Evolutionary conservation across 306 rosid genomes (phyloP).

Genomic region (Sicyos edulis): DNA sequence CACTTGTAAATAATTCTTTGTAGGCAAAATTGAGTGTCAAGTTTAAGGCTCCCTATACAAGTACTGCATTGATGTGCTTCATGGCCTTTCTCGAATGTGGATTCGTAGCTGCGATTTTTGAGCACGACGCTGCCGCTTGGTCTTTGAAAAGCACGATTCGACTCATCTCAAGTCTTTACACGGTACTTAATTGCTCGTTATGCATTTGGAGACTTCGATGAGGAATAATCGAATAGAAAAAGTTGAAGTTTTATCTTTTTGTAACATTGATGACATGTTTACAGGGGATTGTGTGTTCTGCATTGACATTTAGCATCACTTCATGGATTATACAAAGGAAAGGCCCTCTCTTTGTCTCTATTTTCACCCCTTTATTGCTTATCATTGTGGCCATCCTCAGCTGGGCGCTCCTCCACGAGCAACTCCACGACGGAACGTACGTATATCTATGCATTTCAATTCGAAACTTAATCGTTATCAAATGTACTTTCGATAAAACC

Average conservation of each 20-base stretch:
- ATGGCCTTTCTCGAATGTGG: slow-evolving; percentile 61
- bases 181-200: slow-evolving; percentile 29
- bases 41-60: slow-evolving; percentile 75
- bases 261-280: neutral
- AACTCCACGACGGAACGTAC: slow-evolving; percentile 64
- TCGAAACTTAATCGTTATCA: neutral
- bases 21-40: slow-evolving; percentile 59
- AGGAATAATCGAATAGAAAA: neutral
- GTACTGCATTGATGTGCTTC: slow-evolving; percentile 48
- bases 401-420: slow-evolving; percentile 62
- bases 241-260: neutral
- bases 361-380: slow-evolving; percentile 61
- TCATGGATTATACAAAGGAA: slow-evolving; percentile 63
- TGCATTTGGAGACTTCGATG: neutral
- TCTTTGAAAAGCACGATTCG: slow-evolving; percentile 38
- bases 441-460: slow-evolving; percentile 1
- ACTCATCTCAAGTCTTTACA: slow-evolving; percentile 45
- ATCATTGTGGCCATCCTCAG: slow-evolving; percentile 49
- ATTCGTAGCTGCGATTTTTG: slow-evolving; percentile 37
- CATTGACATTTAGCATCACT: slow-evolving; percentile 38
- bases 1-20: neutral
- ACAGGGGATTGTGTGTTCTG: slow-evolving; percentile 63
- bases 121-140: slow-evolving; percentile 48
- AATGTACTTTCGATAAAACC: too few relatives aligned
- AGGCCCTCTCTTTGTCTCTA: slow-evolving; percentile 71